Base-by-base conservation (phyloP, 2,329 filamentous ascomycete genomes). In the Exophiala lecanii-corni region DNA sequence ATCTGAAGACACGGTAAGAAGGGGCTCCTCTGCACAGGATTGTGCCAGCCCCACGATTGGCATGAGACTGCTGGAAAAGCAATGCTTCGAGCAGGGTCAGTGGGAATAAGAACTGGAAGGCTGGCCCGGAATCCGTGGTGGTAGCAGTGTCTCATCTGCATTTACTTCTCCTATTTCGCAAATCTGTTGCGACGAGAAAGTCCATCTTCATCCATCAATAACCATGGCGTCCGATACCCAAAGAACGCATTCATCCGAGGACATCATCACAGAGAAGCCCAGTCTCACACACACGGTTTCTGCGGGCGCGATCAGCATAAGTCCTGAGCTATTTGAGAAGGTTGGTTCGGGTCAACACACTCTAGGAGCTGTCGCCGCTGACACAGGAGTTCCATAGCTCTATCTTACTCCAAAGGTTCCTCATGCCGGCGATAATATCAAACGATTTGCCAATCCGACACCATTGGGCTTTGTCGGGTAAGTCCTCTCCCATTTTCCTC, bases 391-490 rank as follows among this genome's bases (percentile, higher is more conserved):
- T 12, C 12, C 12, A 12, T 42, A 53, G 51, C 47, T 55, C n/a
- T 55, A 55, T 34, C 41, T 55, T 13, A 55, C 52, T 30, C 52
- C 52, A 9, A 55, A 55, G 39, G 37, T 41, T 20, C 52, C 49
- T 19, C 50, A 50, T 45, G 30, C 40, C 36, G 50, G 52, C 31
- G 52, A 53, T 40, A 53, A 53, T 19, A 45, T 53, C 35, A 51
- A 46, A 30, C 50, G 50, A 1, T 55, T 55, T 26, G 52, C 52
- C 36, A 55, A 55, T 34, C 52, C 52, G 12, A 55, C 52, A 16
- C 52, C 52, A 12, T 32, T 55, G 10, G 52, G 52, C 33, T 55
- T 55, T 26, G 47, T 53, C 19, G 52, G 52, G 50, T 53, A 45
- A 35, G 35, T 12, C 17, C n/a, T n/a, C n/a, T n/a, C n/a, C n/a